phyloP scores from a whole-genome alignment of 163 green algal genomes.

The Dunaliella salina region DNA sequence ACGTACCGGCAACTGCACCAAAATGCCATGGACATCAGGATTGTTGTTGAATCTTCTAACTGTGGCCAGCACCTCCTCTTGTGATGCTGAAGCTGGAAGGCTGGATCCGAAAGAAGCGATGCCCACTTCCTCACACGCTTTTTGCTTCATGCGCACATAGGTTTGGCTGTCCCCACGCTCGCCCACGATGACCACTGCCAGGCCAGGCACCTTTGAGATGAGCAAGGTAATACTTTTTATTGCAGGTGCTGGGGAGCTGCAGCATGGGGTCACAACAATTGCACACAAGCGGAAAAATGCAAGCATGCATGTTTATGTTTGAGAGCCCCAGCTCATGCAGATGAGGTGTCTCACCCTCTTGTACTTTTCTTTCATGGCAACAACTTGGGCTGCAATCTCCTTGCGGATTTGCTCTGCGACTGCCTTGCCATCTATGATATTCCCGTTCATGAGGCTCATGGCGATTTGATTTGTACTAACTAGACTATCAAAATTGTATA shows the following conservation, averaged over 20 bases:
- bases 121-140: conserved; percentile 76
- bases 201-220: conserved; percentile 60
- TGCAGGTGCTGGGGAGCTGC: neutral
- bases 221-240: neutral
- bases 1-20: conserved; percentile 88
- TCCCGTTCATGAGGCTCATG: conserved; percentile 34
- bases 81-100: conserved; percentile 65
- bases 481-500: too few relatives aligned
- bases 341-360: conserved; percentile 42
- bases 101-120: conserved; percentile 76
- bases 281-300: neutral
- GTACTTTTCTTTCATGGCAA: conserved; percentile 58
- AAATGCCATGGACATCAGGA: conserved; percentile 86
- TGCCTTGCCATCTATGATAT: conserved; percentile 86
- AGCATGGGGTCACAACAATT: neutral
- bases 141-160: conserved; percentile 90
- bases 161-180: conserved; percentile 85
- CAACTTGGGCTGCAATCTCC: conserved; percentile 74
- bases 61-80: conserved; percentile 74
- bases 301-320: neutral
- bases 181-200: conserved; percentile 91
- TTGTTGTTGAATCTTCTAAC: conserved; percentile 82
- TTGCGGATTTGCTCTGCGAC: conserved; percentile 75
- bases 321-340: too few relatives aligned
- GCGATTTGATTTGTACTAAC: too few relatives aligned